Base-by-base conservation (phyloP, 495 filamentous ascomycete genomes). In the Annulohypoxylon stygium region DNA sequence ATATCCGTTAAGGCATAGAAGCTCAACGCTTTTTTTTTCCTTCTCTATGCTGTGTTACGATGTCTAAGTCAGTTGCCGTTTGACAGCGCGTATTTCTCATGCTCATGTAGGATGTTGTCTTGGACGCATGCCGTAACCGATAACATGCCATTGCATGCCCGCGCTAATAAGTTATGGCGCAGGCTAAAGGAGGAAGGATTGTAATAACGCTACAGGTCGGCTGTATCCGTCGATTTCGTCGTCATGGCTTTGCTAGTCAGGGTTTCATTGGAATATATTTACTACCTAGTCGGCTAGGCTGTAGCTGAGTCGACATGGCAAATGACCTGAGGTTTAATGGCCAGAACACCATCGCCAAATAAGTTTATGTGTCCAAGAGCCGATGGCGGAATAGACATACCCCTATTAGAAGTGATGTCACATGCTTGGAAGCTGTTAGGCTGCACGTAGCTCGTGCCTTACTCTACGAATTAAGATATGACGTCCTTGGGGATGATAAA, bases 391-490 rank as follows among this genome's bases (percentile, higher is more conserved):
- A 64, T 64, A 33, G 43, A 54, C 47, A 43, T 36, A 59, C 36
- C 41, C 33, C 41, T 39, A 36, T 59, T 47, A 25, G 37, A 55
- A 62, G n/a, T 47, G 58, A 66, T 53, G 62, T 62, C 62, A 74
- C 67, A 66, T 69, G 62, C 57, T 62, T 62, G 54, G 39, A 60
- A 48, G 43, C 61, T 39, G 51, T 43, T 55, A 62, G 62, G n/a
- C 41, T 64, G 51, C 59, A 75, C 66, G 67, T 53, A 70, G 63
- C 63, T 70, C 59, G 50, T 69, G 59, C 63, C 59, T 65, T 61
- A 36, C 33, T 67, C 62, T 70, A 47, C 71, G 8, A 66, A 62
- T 33, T 51, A 67, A 20, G 65, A 41, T 61, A 63, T 60, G 43
- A 57, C 53, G 25, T 37, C 37, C 64, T 64, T 50, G 61, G 57